Evolutionary conservation across 2,329 filamentous ascomycete genomes (phyloP), one percentile per base, ranked within the genome.

Genomic region (Myriosclerotinia scirpicola): DNA sequence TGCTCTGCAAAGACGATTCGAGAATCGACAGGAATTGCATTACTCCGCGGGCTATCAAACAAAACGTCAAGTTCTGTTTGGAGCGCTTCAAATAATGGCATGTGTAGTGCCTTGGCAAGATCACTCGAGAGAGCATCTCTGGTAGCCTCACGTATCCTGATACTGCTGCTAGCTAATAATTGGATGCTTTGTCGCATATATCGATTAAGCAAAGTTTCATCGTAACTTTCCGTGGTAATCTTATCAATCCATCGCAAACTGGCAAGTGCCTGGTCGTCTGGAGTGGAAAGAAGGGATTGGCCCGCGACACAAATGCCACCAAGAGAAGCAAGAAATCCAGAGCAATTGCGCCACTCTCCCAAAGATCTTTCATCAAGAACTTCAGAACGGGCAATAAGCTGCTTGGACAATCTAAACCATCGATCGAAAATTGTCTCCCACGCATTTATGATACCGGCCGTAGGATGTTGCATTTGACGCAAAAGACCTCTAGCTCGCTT

Each of bases 1-100:
- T 90, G 88, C 73, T 90, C 87, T 7, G 86, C 87, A 76, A 90
- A 90, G 1, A 87, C 79, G 30, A 89, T 83, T 68, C 88, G 85
- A 62, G 82, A 83, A 53, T 89, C 87, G 48, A 82, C 82, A 40
- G 80, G 83, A 66, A 82, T 83, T 50, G 82, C 80, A 6, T 81
- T 79, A 2, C 80, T 69, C 83, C 74, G 78, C 1, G 82, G 82
- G 12, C 84, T 84, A 0, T 85, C 83, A 71, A 89, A 88, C 7
- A 90, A 79, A 6, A 85, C 80, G 60, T 87, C 86, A 2, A 90
- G 81, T 75, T 90, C 87, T 1, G 83, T 81, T 72, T 89, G 86
- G 0, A 90, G 79, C n/a, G 85, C 83, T 70, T 83, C 86, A 75
- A 90, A 89, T 1, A 90, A 76, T 2, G 86, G 82, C 58, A 87